These are phyloP conservation scores for Aphanomyces euteiches DNA, from an alignment of 352 stramenopile genomes.

Conservation along the genomic window DNA sequence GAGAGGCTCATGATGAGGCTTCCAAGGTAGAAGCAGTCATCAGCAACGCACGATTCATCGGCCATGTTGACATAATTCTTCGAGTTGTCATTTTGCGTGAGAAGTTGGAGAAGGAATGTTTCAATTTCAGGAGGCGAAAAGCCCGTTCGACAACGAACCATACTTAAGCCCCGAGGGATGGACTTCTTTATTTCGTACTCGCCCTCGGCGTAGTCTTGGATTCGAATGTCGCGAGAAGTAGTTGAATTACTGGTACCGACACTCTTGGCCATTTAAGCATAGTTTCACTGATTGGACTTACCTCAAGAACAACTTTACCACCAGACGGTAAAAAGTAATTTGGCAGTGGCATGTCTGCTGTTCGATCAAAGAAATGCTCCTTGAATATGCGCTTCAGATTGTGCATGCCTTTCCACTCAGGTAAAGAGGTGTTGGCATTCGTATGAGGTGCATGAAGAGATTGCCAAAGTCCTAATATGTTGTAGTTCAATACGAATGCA, in stretches of 20 bases:
- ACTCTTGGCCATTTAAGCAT: conserved; percentile 39
- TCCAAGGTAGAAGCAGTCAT: conserved; percentile 83
- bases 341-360: conserved; percentile 77
- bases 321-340: conserved; percentile 84
- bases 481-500: not conserved
- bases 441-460: conserved; percentile 78
- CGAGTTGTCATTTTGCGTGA: conserved; percentile 83
- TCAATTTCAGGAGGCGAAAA: conserved; percentile 77
- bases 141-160: conserved; percentile 73
- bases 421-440: conserved; percentile 71
- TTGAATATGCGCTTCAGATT: conserved; percentile 87
- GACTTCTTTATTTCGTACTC: conserved; percentile 88
- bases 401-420: conserved; percentile 84
- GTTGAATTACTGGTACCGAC: conserved; percentile 61
- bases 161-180: conserved; percentile 66
- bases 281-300: not conserved
- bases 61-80: conserved; percentile 88
- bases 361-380: conserved; percentile 80
- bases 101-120: conserved; percentile 68
- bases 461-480: conserved; percentile 63
- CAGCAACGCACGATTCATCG: conserved; percentile 75
- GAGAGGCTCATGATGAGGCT: conserved; percentile 72
- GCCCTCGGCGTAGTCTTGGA: conserved; percentile 77
- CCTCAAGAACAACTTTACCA: conserved; percentile 75
- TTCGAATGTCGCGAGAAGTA: conserved; percentile 80